A percentile compares a stretch with the other conserved stretches of the same genome.
Conservation (phyloP, 306 rosid species). For the Prunus fruticosa region DNA sequence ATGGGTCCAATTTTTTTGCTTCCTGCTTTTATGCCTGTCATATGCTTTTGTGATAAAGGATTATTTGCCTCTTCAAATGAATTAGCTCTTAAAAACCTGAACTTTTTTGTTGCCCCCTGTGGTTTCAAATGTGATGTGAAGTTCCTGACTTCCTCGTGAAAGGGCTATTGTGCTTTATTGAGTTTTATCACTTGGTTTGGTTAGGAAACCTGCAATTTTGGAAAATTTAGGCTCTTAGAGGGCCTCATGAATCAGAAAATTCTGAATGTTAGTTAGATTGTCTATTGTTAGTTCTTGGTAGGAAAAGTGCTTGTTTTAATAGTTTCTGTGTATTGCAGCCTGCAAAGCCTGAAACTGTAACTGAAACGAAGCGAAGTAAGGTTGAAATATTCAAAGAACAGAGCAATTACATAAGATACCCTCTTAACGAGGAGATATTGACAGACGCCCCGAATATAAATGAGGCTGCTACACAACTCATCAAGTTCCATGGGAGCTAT, state of each 20-base stretch:
- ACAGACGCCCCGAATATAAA: conserved; percentile 84
- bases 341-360: conserved; percentile 46
- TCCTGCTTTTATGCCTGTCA: neutral
- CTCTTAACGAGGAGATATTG: conserved; percentile 86
- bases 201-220: neutral
- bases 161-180: neutral
- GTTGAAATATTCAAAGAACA: conserved; percentile 96
- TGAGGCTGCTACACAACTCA: conserved; percentile 87
- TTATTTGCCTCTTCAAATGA: neutral
- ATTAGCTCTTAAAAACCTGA: neutral
- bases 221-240: neutral
- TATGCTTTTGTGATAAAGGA: neutral
- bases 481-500: conserved; percentile 97
- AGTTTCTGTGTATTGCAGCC: conserved; percentile 44
- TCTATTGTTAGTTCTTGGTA: neutral
- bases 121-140: too few relatives aligned
- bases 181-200: neutral
- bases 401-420: conserved; percentile 84
- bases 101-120: neutral
- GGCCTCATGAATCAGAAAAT: neutral
- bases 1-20: neutral
- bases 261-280: neutral
- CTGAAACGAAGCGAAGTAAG: conserved; percentile 82
- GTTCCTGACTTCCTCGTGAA: neutral
- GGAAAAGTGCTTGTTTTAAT: neutral